Percentiles rank a stretch among this genome's conserved stretches.
Conservation (phyloP, 2,329 filamentous ascomycete genomes). For the Paraphoma chrysanthemicola region DNA sequence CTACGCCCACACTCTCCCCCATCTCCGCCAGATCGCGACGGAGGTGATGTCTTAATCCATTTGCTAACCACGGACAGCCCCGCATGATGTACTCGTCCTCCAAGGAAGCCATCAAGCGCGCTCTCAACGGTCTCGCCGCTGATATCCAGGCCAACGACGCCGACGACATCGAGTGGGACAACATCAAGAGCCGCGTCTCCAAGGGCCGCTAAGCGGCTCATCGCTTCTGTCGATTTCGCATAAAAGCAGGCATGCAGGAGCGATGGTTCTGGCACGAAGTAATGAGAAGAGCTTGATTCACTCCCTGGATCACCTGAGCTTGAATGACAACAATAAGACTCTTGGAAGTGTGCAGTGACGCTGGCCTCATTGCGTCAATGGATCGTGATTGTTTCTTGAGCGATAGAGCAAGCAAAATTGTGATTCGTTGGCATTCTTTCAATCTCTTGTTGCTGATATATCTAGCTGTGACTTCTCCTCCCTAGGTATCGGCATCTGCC, state of each 20-base stretch:
- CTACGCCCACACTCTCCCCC: neutral
- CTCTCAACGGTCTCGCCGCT: conserved; percentile 75
- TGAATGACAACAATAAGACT: neutral
- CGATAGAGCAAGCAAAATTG: conserved; percentile 30
- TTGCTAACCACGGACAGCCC: conserved; percentile 59
- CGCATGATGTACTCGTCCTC: conserved; percentile 93
- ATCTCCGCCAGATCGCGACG: neutral
- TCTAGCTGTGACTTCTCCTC: conserved; percentile 2
- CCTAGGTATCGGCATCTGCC: neutral
- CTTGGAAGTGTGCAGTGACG: conserved; percentile 8
- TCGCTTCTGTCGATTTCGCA: conserved; percentile 23
- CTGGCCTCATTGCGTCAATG: conserved; percentile 16
- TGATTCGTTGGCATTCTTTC: conserved; percentile 26
- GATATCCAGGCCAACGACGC: conserved; percentile 86
- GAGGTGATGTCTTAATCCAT: neutral
- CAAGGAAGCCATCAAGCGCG: conserved; percentile 83
- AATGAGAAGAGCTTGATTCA: conserved; percentile 23
- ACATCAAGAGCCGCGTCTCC: conserved; percentile 64
- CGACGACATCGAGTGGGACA: conserved; percentile 81
- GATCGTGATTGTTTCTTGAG: conserved; percentile 18
- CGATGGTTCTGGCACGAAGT: conserved; percentile 21
- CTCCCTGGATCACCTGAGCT: neutral
- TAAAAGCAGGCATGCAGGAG: conserved; percentile 21
- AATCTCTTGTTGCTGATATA: conserved; percentile 14
- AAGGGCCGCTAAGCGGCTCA: conserved; percentile 55